A percentile compares a stretch with the other conserved stretches of the same genome.
phyloP scores from a whole-genome alignment of 2,329 filamentous ascomycete species.

The Fusarium sp. region DNA sequence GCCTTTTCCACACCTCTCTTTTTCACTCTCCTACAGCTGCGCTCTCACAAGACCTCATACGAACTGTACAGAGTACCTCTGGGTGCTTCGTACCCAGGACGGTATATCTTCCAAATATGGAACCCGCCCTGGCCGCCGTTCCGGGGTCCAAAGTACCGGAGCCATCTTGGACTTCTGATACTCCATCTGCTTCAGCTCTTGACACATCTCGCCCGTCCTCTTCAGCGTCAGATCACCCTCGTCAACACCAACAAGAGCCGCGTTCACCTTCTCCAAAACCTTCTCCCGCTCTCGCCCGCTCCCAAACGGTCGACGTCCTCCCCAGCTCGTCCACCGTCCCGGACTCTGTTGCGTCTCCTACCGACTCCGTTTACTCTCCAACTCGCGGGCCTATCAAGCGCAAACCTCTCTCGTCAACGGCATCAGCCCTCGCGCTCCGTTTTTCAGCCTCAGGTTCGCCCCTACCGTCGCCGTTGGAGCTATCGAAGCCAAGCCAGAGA shows the following conservation, averaged over 20 bases:
- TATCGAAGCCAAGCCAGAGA: constrained; percentile 61
- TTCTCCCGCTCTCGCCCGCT: constrained; percentile 37
- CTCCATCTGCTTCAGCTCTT: constrained; percentile 31
- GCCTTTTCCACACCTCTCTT: constrained; percentile 17
- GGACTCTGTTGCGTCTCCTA: constrained; percentile 19
- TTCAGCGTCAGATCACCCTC: constrained; percentile 33
- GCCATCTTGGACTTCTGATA: constrained; percentile 40
- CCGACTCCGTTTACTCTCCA: constrained; percentile 31
- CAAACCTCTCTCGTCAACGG: constrained; percentile 67
- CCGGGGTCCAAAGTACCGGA: constrained; percentile 37
- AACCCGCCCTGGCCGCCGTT: constrained; percentile 37
- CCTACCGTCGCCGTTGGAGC: constrained; percentile 50
- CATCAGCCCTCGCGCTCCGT: constrained; percentile 37
- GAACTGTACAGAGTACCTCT: constrained; percentile 17
- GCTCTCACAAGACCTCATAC: constrained; percentile 24
- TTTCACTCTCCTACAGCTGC: constrained; percentile 21
- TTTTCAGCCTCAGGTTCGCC: constrained; percentile 42
- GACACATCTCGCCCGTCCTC: constrained; percentile 32
- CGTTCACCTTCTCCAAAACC: constrained; percentile 25
- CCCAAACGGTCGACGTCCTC: constrained; percentile 41
- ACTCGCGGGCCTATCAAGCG: constrained; percentile 58
- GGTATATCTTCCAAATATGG: constrained; percentile 43
- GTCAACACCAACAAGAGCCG: constrained; percentile 22
- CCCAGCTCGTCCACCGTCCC: constrained; percentile 35
- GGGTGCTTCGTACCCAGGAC: constrained; percentile 29